Conservation (phyloP, 768 basidiomycete genomes). For the Trametopsis cervina region DNA sequence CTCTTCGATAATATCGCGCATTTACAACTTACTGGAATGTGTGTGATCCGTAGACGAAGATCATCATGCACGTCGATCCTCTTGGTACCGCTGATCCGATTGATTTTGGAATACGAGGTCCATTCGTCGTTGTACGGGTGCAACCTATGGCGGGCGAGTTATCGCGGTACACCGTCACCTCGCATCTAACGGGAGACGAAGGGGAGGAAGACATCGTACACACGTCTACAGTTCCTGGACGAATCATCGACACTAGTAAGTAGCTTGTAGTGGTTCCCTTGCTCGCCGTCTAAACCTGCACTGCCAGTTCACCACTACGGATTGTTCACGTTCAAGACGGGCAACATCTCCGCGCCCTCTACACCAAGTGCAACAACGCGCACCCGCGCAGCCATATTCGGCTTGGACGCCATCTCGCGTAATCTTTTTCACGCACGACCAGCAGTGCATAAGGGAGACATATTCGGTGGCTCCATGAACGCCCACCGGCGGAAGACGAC, state of each 20-base stretch:
- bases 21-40: slow-evolving; percentile 3
- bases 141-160: slow-evolving; percentile 82
- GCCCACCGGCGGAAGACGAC: slow-evolving; percentile 67
- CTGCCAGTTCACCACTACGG: slow-evolving; percentile 77
- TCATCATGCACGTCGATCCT: slow-evolving; percentile 82
- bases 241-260: slow-evolving; percentile 80
- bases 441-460: slow-evolving; percentile 63
- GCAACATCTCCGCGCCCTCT: slow-evolving; percentile 68
- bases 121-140: slow-evolving; percentile 73
- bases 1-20: neutral
- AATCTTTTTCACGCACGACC: slow-evolving; percentile 76
- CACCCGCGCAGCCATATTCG: slow-evolving; percentile 74
- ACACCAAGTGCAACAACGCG: slow-evolving; percentile 80
- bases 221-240: slow-evolving; percentile 61
- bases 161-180: slow-evolving; percentile 71
- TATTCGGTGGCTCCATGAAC: slow-evolving; percentile 69
- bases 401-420: slow-evolving; percentile 83
- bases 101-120: slow-evolving; percentile 62
- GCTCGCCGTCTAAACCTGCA: slow-evolving; percentile 2
- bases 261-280: slow-evolving; percentile 6
- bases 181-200: slow-evolving; percentile 67
- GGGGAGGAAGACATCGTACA: slow-evolving; percentile 80
- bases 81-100: slow-evolving; percentile 69
- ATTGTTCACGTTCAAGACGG: slow-evolving; percentile 81
- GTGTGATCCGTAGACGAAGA: slow-evolving; percentile 60